Evolutionary conservation across 2,329 filamentous ascomycete genomes (phyloP).

Genomic region (Meredithiella fracta): DNA sequence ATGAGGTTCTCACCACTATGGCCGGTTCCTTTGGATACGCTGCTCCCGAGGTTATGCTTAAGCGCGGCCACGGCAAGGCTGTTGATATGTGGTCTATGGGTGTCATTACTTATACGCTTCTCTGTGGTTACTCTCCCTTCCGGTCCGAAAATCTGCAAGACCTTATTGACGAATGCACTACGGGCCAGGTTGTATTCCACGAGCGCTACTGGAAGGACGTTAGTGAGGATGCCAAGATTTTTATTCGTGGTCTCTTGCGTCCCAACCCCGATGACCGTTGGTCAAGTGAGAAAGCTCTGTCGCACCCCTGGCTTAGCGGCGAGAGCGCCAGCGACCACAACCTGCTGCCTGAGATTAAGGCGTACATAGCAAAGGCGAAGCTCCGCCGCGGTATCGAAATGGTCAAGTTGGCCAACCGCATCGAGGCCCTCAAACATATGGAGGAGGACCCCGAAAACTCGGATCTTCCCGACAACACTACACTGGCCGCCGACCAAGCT

Average conservation of each 20-base stretch:
- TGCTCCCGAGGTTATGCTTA: constrained; percentile 94
- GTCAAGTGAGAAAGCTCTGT: constrained; percentile 62
- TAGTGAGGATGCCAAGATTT: constrained; percentile 85
- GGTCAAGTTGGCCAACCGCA: constrained; percentile 88
- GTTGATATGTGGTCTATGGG: constrained; percentile 99
- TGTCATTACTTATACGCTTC: constrained; percentile 94
- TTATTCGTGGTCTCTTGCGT: constrained; percentile 69
- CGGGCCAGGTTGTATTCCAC: constrained; percentile 76
- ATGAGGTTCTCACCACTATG: constrained; percentile 93
- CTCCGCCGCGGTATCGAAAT: constrained; percentile 89
- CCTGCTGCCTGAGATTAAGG: constrained; percentile 87
- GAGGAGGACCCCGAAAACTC: constrained; percentile 69
- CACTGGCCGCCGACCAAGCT: constrained; percentile 33
- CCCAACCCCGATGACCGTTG: constrained; percentile 61
- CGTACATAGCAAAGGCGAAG: constrained; percentile 80
- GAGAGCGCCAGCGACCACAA: constrained; percentile 84
- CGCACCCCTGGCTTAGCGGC: constrained; percentile 79
- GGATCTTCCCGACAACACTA: constrained; percentile 46
- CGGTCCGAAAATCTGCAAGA: constrained; percentile 85
- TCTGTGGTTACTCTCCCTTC: constrained; percentile 97
- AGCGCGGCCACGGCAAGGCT: constrained; percentile 91
- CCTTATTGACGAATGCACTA: constrained; percentile 84
- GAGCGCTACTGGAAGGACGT: constrained; percentile 98
- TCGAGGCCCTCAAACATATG: constrained; percentile 84
- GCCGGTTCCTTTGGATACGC: constrained; percentile 96